Percentiles rank a stretch among this genome's conserved stretches.
phyloP scores from a whole-genome alignment of 2,329 filamentous ascomycete genomes.

The Xylaria arbuscula region DNA sequence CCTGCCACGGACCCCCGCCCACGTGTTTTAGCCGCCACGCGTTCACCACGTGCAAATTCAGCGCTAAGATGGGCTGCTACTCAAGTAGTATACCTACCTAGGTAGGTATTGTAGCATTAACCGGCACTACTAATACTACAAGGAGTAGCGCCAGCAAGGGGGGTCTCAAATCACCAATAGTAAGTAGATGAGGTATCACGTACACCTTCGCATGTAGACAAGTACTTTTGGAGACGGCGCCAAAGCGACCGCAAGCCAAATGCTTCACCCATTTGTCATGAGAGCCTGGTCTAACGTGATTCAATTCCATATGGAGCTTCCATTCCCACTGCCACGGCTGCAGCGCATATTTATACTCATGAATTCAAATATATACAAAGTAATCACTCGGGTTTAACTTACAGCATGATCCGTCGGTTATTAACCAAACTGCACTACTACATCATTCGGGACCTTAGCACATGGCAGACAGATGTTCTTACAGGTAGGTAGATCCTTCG shows the following conservation, averaged over 20 bases:
- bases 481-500: background rate
- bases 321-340: background rate
- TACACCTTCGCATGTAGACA: background rate
- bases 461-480: background rate
- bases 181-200: background rate
- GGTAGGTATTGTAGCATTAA: constrained; percentile 1
- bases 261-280: constrained; percentile 15
- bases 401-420: background rate
- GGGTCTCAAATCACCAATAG: constrained; percentile 7
- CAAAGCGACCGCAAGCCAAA: constrained; percentile 1
- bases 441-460: background rate
- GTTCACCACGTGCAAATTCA: constrained; percentile 30
- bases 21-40: constrained; percentile 37
- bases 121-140: constrained; percentile 17
- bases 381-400: background rate
- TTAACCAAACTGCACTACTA: background rate
- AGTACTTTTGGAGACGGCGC: constrained; percentile 1
- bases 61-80: constrained; percentile 25
- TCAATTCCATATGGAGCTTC: background rate
- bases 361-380: background rate
- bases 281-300: constrained; percentile 19
- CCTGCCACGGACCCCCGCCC: constrained; percentile 16
- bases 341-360: background rate
- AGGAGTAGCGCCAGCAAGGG: constrained; percentile 4
- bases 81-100: background rate